These are phyloP conservation scores for Podila minutissima DNA, from an alignment of 192 early-diverging fungal genomes.

Conservation along the genomic window DNA sequence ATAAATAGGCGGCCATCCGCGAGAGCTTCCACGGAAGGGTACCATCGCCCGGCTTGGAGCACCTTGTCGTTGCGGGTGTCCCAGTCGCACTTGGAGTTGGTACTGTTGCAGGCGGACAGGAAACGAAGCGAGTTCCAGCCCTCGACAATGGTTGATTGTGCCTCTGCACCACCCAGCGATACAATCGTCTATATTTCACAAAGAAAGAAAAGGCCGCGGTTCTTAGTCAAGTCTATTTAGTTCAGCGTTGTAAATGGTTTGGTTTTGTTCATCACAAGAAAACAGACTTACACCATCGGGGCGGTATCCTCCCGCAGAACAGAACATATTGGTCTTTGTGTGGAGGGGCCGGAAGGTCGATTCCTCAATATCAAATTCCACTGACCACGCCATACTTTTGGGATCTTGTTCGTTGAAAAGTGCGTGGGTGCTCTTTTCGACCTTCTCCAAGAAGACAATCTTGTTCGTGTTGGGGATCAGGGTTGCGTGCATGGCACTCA, in stretches of 20 bases:
- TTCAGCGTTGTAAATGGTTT: background rate
- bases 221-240: background rate
- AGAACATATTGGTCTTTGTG: constrained; percentile 59
- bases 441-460: constrained; percentile 45
- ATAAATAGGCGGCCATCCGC: constrained; percentile 60
- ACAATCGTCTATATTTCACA: constrained; percentile 36
- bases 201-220: background rate
- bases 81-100: constrained; percentile 55
- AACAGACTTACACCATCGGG: constrained; percentile 55
- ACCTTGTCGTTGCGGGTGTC: constrained; percentile 32
- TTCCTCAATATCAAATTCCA: constrained; percentile 55
- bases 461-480: constrained; percentile 50
- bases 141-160: constrained; percentile 18
- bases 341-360: constrained; percentile 49
- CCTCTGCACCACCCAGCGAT: constrained; percentile 57
- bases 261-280: background rate
- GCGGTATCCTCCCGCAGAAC: constrained; percentile 60
- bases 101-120: constrained; percentile 47
- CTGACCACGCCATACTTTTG: constrained; percentile 46
- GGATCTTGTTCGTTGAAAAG: constrained; percentile 1
- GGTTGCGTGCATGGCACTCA: constrained; percentile 46
- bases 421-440: constrained; percentile 26
- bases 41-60: constrained; percentile 57
- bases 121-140: constrained; percentile 59
- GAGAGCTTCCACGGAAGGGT: constrained; percentile 58